Conservation (phyloP, 208 protist species). For the Leishmania lainsoni region DNA sequence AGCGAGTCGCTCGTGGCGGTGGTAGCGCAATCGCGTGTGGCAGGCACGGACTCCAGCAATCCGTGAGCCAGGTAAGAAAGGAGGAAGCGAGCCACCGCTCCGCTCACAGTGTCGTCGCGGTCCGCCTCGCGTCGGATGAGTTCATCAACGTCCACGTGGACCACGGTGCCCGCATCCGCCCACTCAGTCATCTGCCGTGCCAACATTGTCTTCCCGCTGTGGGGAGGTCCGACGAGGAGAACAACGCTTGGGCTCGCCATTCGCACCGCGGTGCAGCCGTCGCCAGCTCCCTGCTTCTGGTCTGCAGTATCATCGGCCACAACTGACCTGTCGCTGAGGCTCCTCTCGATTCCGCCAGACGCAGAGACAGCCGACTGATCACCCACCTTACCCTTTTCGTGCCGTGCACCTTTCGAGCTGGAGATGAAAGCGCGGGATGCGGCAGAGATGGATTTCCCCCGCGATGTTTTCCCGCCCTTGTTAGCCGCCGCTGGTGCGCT, state of each 20-base stretch:
- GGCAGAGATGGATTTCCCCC: neutral
- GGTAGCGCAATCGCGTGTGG: neutral
- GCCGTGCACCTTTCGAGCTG: conserved; percentile 7
- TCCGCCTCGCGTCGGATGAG: conserved; percentile 60
- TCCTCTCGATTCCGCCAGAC: neutral
- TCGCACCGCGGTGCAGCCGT: neutral
- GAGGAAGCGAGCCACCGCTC: conserved; percentile 71
- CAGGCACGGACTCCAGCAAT: neutral
- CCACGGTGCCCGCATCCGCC: conserved; percentile 6
- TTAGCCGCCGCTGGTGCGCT: neutral
- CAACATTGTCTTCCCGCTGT: conserved; percentile 76
- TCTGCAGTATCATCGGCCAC: neutral
- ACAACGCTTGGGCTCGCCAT: conserved; percentile 29
- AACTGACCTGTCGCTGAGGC: neutral
- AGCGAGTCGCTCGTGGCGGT: conserved; percentile 6
- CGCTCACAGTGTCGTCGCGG: conserved; percentile 70
- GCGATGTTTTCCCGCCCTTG: neutral
- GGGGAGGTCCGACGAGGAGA: conserved; percentile 80
- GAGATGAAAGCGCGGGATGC: neutral
- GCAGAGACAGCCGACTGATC: neutral
- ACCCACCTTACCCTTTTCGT: conserved; percentile 14
- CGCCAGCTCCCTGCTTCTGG: neutral
- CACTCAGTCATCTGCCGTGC: conserved; percentile 37
- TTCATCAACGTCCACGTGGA: conserved; percentile 55
- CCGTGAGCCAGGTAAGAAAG: conserved; percentile 26